Evolutionary conservation across 139 green algal genomes (phyloP), one percentile per base, ranked within the genome.

Genomic region (Picochlorum sp.): DNA sequence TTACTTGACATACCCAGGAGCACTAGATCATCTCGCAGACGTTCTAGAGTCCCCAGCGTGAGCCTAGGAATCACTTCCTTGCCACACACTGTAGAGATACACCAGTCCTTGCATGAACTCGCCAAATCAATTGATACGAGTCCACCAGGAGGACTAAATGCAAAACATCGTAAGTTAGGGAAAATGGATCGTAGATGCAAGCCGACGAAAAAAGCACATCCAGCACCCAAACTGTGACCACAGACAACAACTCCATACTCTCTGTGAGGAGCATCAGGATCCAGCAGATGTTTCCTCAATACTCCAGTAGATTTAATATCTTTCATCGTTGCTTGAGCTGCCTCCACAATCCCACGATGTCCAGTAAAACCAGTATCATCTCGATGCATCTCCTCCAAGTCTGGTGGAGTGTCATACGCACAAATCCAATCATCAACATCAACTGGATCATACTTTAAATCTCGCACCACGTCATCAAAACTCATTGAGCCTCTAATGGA

Each of bases 141-240:
- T 38, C 57, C 67, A 16, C 81, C 83, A 2, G 84, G 84, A 7
- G 82, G 79, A 3, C 69, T 60, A 61, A 87, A 90, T 18, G 77
- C 69, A 79, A 75, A 88, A 69, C 75, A 83, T 47, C 66, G 60
- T 11, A 79, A 56, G n/a, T 61, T 18, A 1, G 75, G 75, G 51
- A 81, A 80, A 45, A 52, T 68, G 3, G 72, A 66, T 7, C 72
- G 59, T 32, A 88, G 63, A 63, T 78, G 76, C 21, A 92, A 63
- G n/a, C 68, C 74, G 21, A 89, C 49, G 49, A 90, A 76, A 57
- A 79, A 78, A 16, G 83, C 80, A 16, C 77, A 83, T 13, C 81
- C 85, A 9, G 79, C 85, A 2, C 85, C 85, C 54, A 91, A 73
- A 41, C 63, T 80, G 79, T 91, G 85, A 6, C 85, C 85, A 16